These are phyloP conservation scores for Talaromyces nanjingensis DNA, from an alignment of 495 filamentous ascomycete genomes.

Conservation along the genomic window DNA sequence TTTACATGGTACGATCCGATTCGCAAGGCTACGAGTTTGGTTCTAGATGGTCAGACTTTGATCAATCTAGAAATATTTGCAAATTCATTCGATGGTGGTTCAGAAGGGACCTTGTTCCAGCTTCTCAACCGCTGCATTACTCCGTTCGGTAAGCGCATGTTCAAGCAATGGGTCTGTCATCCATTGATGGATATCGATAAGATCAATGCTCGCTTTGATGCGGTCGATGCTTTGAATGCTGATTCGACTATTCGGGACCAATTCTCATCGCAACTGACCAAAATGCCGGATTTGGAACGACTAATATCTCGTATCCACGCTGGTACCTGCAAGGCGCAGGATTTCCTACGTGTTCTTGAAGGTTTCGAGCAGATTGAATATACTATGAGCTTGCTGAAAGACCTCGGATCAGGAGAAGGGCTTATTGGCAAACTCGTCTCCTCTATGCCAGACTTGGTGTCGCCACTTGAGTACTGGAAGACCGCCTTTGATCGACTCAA, in stretches of 20 bases:
- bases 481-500: conserved; percentile 82
- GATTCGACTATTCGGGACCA: conserved; percentile 70
- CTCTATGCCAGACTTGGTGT: conserved; percentile 75
- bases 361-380: conserved; percentile 97
- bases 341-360: conserved; percentile 91
- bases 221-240: conserved; percentile 86
- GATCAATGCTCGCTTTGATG: conserved; percentile 94
- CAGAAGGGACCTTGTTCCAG: conserved; percentile 80
- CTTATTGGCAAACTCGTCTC: conserved; percentile 77
- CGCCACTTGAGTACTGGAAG: conserved; percentile 77
- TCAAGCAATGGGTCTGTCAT: conserved; percentile 97
- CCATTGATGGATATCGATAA: conserved; percentile 76
- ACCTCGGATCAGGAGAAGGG: conserved; percentile 64
- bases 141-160: conserved; percentile 93
- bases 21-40: conserved; percentile 82
- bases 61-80: conserved; percentile 97
- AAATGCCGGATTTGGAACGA: conserved; percentile 91
- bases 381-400: conserved; percentile 69
- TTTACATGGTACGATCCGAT: conserved; percentile 93
- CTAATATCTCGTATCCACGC: conserved; percentile 94
- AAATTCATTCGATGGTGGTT: conserved; percentile 83
- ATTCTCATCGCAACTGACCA: conserved; percentile 76
- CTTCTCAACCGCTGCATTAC: conserved; percentile 93
- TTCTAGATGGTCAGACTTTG: conserved; percentile 92
- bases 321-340: conserved; percentile 74